Evolutionary conservation across 345 rosid genomes (phyloP).

Genomic region (Streptanthus diversifolius): DNA sequence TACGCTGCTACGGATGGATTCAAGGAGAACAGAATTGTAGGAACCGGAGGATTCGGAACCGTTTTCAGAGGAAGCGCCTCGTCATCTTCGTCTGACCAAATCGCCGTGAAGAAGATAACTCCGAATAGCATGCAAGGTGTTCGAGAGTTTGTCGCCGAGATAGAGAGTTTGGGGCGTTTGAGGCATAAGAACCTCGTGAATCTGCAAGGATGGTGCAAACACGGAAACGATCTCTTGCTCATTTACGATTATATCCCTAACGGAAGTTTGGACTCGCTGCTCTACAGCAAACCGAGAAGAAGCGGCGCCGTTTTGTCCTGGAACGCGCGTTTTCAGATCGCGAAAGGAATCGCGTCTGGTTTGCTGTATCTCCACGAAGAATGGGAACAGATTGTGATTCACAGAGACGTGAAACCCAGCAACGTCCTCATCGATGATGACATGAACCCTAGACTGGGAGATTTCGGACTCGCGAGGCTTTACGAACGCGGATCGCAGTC

Average conservation of each 20-base stretch:
- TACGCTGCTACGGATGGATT: constrained; percentile 50
- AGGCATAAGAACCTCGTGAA: constrained; percentile 59
- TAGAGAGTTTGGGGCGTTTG: constrained; percentile 55
- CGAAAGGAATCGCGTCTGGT: constrained; percentile 50
- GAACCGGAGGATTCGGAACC: constrained; percentile 54
- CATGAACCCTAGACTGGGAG: constrained; percentile 53
- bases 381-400: constrained; percentile 52
- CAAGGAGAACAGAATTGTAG: constrained; percentile 44
- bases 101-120: too few relatives aligned
- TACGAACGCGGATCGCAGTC: constrained; percentile 49
- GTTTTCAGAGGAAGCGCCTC: constrained; percentile 45
- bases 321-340: constrained; percentile 47
- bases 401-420: constrained; percentile 35
- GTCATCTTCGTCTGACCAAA: too few relatives aligned
- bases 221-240: constrained; percentile 45
- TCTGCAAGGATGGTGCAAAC: constrained; percentile 66
- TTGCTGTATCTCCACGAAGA: constrained; percentile 60
- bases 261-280: constrained; percentile 49
- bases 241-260: constrained; percentile 53
- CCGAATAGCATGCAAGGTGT: too few relatives aligned
- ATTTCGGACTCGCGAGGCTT: constrained; percentile 61
- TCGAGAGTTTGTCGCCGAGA: constrained; percentile 57
- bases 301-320: constrained; percentile 35
- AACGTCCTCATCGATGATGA: constrained; percentile 23
- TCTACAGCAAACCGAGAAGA: constrained; percentile 25